Evolutionary conservation across 164 flowering plant genomes (phyloP).

Genomic region (Warburgia ugandensis): DNA sequence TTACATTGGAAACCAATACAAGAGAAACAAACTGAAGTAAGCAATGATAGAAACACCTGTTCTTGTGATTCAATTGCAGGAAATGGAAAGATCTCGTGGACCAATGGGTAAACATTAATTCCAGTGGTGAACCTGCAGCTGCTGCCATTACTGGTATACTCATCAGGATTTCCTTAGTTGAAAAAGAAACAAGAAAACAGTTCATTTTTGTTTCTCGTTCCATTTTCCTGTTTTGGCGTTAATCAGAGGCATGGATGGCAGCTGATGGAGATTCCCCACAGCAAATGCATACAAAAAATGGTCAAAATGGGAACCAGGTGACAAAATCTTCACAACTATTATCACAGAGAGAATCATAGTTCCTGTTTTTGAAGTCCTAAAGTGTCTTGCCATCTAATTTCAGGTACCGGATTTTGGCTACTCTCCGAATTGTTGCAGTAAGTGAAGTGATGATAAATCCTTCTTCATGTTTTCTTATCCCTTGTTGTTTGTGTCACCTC

Average conservation of each 20-base stretch:
- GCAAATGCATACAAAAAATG: constrained; percentile 26
- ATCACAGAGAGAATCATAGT: background rate
- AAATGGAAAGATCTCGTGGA: constrained; percentile 96
- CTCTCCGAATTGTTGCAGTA: constrained; percentile 76
- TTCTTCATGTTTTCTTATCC: background rate
- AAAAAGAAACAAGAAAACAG: no score
- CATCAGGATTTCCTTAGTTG: no score
- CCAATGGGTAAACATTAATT: constrained; percentile 72
- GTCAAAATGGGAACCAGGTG: constrained; percentile 63
- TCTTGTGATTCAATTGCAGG: constrained; percentile 36
- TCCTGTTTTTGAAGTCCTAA: no score
- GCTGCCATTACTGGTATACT: constrained; percentile 43
- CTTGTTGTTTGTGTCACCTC: background rate
- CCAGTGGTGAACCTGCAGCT: constrained; percentile 34
- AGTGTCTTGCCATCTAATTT: constrained; percentile 1
- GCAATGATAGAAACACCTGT: background rate
- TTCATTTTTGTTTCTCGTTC: no score
- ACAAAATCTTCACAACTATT: constrained; percentile 1
- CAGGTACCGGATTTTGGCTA: constrained; percentile 75
- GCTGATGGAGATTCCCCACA: constrained; percentile 73
- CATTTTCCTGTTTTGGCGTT: no score
- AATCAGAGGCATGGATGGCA: constrained; percentile 15
- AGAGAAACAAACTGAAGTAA: background rate
- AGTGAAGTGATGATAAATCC: constrained; percentile 19
- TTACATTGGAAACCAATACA: background rate